Percentiles rank a stretch among this genome's conserved stretches.
Conservation (phyloP, 306 rosid species). For the Cucumis melo region DNA sequence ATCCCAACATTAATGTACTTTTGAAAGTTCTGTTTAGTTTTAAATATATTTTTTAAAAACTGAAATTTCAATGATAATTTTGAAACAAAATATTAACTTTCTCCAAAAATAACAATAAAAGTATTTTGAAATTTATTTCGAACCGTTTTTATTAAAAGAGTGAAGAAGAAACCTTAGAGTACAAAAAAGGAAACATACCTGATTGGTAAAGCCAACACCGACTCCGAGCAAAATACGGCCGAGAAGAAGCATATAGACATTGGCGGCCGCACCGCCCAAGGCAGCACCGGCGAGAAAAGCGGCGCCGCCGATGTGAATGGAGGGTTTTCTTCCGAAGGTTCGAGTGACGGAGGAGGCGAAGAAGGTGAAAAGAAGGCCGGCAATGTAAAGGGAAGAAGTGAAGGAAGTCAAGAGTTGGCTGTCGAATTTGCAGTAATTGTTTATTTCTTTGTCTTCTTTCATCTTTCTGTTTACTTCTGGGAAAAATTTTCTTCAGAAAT, state of each 20-base stretch:
- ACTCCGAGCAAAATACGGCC: slow-evolving; percentile 68
- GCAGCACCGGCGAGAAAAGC: slow-evolving; percentile 55
- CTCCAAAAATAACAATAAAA: no score
- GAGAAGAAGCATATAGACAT: slow-evolving; percentile 54
- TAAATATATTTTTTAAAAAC: no score
- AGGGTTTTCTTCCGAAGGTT: slow-evolving; percentile 50
- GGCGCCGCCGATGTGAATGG: slow-evolving; percentile 47
- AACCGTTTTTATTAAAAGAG: no score
- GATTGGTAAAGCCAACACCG: slow-evolving; percentile 71
- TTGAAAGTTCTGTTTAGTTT: no score
- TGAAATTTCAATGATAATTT: no score
- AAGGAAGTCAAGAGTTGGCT: slow-evolving; percentile 53
- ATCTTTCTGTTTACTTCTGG: slow-evolving; percentile 34
- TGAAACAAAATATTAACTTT: no score
- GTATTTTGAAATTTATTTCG: no score
- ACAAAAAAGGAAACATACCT: slow-evolving; percentile 18
- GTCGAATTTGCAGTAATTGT: slow-evolving; percentile 62
- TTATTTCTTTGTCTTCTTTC: slow-evolving; percentile 30
- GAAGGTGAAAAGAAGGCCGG: slow-evolving; percentile 50
- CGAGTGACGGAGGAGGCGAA: slow-evolving; percentile 48
- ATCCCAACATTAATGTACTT: no score
- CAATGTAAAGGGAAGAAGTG: slow-evolving; percentile 65
- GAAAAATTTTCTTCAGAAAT: slow-evolving; percentile 56
- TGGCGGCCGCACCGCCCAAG: slow-evolving; percentile 49
- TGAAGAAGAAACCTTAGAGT: no score